Evolutionary conservation across 306 rosid genomes (phyloP).

Genomic region (Fragaria vesca): DNA sequence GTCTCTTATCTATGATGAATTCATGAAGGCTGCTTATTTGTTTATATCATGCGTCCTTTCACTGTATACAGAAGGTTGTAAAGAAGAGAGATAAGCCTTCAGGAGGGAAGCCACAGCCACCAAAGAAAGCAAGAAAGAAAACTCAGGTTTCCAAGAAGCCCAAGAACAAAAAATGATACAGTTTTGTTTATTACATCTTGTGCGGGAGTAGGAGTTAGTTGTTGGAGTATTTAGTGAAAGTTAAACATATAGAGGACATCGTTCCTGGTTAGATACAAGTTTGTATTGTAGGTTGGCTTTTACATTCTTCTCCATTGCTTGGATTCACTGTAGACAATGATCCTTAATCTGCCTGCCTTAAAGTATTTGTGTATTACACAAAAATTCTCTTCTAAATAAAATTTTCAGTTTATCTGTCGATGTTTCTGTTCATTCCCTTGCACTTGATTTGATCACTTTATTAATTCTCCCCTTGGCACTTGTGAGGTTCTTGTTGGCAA

Average conservation of each 20-base stretch:
- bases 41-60: conserved; percentile 10
- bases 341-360: neutral
- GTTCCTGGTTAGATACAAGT: neutral
- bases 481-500: conserved; percentile 16
- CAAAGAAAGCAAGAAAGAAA: conserved; percentile 71
- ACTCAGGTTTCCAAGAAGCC: conserved; percentile 58
- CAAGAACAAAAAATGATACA: conserved; percentile 63
- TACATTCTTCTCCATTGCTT: neutral
- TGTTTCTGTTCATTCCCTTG: conserved; percentile 3
- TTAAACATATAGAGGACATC: neutral
- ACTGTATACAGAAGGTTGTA: conserved; percentile 56
- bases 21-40: neutral
- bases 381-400: conserved; percentile 15
- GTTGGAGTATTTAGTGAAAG: conserved; percentile 11
- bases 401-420: neutral
- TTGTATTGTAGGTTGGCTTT: neutral
- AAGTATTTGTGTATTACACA: conserved; percentile 1
- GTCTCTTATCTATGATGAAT: conserved; percentile 6
- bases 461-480: neutral
- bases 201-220: conserved; percentile 19
- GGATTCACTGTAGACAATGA: neutral
- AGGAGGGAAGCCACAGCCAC: conserved; percentile 66
- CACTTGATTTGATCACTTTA: neutral
- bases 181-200: conserved; percentile 9
- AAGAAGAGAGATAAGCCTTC: conserved; percentile 70